These are phyloP conservation scores for Colletotrichum siamense DNA, from an alignment of 2,329 filamentous ascomycete genomes.

Conservation along the genomic window DNA sequence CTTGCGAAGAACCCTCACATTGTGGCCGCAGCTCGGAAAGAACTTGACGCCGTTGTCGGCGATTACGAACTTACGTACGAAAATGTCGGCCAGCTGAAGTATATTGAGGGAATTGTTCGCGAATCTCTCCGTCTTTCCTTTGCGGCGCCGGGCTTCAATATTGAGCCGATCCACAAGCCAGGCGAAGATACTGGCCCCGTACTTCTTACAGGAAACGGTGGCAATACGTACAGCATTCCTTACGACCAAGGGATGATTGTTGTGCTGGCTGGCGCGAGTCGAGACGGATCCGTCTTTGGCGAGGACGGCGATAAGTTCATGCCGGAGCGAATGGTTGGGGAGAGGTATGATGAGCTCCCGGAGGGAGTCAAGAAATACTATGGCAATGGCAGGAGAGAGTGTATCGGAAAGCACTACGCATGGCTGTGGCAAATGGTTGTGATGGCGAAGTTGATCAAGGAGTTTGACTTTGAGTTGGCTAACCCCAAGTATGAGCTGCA, in stretches of 20 bases:
- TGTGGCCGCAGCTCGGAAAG: conserved; percentile 54
- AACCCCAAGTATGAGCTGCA: conserved; percentile 44
- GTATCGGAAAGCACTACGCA: conserved; percentile 57
- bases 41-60: conserved; percentile 59
- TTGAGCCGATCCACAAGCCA: conserved; percentile 47
- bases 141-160: conserved; percentile 61
- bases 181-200: conserved; percentile 45
- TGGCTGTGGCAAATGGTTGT: conserved; percentile 50
- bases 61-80: conserved; percentile 46
- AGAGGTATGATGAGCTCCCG: conserved; percentile 47
- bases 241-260: conserved; percentile 41
- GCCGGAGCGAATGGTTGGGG: conserved; percentile 56
- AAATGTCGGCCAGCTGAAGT: conserved; percentile 57
- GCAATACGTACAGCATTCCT: conserved; percentile 32
- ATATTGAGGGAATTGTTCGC: conserved; percentile 58
- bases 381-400: conserved; percentile 57
- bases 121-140: conserved; percentile 61
- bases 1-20: conserved; percentile 55
- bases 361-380: conserved; percentile 54
- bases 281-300: conserved; percentile 51
- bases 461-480: conserved; percentile 51
- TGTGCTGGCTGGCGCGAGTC: conserved; percentile 55
- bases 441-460: conserved; percentile 46
- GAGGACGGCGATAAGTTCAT: conserved; percentile 48
- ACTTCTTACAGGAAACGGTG: conserved; percentile 44